Base-by-base conservation (phyloP, 139 green algal species). In the Closterium sp. region DNA sequence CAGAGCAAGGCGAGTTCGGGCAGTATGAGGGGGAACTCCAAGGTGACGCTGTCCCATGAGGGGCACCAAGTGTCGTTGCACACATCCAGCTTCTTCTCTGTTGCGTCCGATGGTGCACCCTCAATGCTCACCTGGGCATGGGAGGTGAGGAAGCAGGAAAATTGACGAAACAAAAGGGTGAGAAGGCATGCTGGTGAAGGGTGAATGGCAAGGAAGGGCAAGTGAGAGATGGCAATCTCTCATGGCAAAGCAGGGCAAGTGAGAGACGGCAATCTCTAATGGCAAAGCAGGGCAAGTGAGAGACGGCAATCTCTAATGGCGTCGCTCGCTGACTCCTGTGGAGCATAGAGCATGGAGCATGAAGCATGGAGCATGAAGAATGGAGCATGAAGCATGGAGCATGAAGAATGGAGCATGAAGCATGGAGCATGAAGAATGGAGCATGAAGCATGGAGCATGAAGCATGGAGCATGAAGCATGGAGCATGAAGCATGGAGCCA, bases 1-100 rank as follows among this genome's bases (percentile, higher is more conserved):
- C 34, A 38, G 33, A 94, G 88, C 2, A 94, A 43, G 0, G 91
- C 91, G 28, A 94, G 90, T 55, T 94, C 91, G 2, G 91, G 91
- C 38, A 94, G n/a, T 43, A 84, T n/a, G 2, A 94, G 36, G 28
- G 33, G 64, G 38, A 94, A 94, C n/a, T 90, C 83, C 2, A 94
- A 76, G 21, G 33, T 21, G 8, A 32, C 19, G 33, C 85, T 28
- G 6, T 93, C 88, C 91, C 91, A 94, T 32, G 2, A 38, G 28
- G 91, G 91, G 66, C 64, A 31, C 66, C 91, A 87, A 19, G 38
- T 5, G 83, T 90, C 38, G 33, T 10, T 30, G 1, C 9, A 2
- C 35, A 38, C 34, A n/a, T 33, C n/a, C 4, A 84, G 21, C 91
- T 30, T 90, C 21, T 31, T 33, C 88, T 90, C 31, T n/a, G 3